Evolutionary conservation across 345 rosid genomes (phyloP).

Genomic region (Capsella bursapastoris): DNA sequence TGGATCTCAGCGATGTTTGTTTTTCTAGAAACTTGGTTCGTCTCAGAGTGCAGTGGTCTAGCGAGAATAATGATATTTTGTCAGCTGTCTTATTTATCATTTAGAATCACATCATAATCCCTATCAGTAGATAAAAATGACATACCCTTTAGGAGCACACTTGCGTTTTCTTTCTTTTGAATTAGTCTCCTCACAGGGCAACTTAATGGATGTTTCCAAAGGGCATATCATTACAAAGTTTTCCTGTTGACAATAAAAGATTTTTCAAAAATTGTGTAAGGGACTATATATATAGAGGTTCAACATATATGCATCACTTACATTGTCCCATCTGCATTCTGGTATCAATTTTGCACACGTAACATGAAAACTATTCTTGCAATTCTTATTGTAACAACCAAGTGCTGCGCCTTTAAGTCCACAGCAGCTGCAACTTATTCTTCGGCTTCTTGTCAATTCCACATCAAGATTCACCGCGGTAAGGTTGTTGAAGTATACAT

Average conservation of each 20-base stretch:
- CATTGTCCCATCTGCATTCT: constrained; percentile 89
- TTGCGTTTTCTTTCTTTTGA: constrained; percentile 46
- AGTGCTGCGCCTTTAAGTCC: constrained; percentile 94
- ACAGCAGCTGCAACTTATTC: constrained; percentile 79
- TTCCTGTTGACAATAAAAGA: constrained; percentile 51
- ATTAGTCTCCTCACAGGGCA: constrained; percentile 61
- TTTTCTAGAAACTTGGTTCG: constrained; percentile 45
- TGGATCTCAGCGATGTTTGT: constrained; percentile 32
- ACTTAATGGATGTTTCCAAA: constrained; percentile 65
- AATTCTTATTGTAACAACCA: constrained; percentile 83
- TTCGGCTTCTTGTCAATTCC: constrained; percentile 80
- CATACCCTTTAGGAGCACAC: constrained; percentile 54
- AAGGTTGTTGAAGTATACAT: constrained; percentile 74
- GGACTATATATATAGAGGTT: background rate
- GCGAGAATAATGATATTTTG: constrained; percentile 12
- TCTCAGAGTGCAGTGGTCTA: constrained; percentile 47
- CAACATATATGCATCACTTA: constrained; percentile 46
- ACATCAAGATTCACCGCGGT: constrained; percentile 79
- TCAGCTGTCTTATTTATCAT: constrained; percentile 9
- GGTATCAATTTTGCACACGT: constrained; percentile 71
- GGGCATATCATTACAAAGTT: constrained; percentile 92
- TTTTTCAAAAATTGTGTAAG: constrained; percentile 12
- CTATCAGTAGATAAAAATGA: constrained; percentile 1
- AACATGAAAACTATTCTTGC: constrained; percentile 77
- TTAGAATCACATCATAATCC: background rate